Conservation (phyloP, 805 yeast genomes). For the Cyberlindnera maritima region DNA sequence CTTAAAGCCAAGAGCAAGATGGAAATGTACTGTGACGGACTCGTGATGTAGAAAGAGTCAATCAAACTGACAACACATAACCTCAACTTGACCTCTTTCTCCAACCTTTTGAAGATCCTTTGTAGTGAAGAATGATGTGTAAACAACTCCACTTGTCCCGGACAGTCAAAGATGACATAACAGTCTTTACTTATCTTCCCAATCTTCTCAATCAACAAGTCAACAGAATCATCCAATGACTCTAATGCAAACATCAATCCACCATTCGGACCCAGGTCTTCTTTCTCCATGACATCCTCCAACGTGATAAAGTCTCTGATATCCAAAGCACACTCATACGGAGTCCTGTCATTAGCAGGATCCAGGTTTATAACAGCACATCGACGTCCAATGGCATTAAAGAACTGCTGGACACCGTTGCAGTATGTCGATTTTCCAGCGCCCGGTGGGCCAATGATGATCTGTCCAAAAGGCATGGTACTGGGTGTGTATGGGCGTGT, state of each 20-base stretch:
- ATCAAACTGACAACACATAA: slow-evolving; percentile 82
- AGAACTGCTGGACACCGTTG: slow-evolving; percentile 86
- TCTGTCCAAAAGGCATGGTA: slow-evolving; percentile 69
- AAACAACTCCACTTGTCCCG: slow-evolving; percentile 94
- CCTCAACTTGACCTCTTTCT: slow-evolving; percentile 64
- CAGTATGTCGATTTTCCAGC: slow-evolving; percentile 96
- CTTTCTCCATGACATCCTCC: slow-evolving; percentile 75
- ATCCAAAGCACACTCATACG: slow-evolving; percentile 74
- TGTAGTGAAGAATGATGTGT: slow-evolving; percentile 81
- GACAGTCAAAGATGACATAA: slow-evolving; percentile 82
- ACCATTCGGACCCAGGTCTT: slow-evolving; percentile 80
- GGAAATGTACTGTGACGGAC: slow-evolving; percentile 88
- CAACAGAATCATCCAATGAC: slow-evolving; percentile 51
- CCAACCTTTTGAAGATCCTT: slow-evolving; percentile 62
- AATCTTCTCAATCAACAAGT: slow-evolving; percentile 55
- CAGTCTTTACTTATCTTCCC: slow-evolving; percentile 54
- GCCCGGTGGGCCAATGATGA: slow-evolving; percentile 98
- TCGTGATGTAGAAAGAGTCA: slow-evolving; percentile 77
- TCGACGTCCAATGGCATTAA: slow-evolving; percentile 91
- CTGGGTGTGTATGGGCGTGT: too few species aligned
- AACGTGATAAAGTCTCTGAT: slow-evolving; percentile 73
- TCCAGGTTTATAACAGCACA: slow-evolving; percentile 84
- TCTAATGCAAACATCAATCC: slow-evolving; percentile 90
- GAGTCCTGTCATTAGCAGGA: slow-evolving; percentile 78
- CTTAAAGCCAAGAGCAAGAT: slow-evolving; percentile 76